Conservation (phyloP, 768 basidiomycete species). For the Epithele typhae region DNA sequence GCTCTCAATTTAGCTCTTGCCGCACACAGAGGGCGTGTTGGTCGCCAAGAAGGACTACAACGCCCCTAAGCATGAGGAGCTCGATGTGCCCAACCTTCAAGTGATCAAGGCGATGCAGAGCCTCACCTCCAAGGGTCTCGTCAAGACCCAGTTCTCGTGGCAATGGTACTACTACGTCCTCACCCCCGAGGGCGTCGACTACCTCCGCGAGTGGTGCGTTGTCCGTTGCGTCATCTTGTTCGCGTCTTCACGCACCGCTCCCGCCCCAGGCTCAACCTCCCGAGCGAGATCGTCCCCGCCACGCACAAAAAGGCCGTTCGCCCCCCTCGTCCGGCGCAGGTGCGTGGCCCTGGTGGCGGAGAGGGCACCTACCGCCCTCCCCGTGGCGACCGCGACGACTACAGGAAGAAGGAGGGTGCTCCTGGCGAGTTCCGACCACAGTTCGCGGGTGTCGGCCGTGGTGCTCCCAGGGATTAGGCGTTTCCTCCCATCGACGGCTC, state of each 20-base stretch:
- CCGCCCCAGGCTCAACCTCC: conserved; percentile 78
- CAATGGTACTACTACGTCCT: conserved; percentile 98
- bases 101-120: conserved; percentile 72
- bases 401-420: conserved; percentile 83
- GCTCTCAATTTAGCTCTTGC: not conserved
- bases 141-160: conserved; percentile 99
- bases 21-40: conserved; percentile 82
- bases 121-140: conserved; percentile 70
- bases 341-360: conserved; percentile 58
- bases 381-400: conserved; percentile 84
- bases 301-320: conserved; percentile 98
- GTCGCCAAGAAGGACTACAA: conserved; percentile 99
- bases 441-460: conserved; percentile 86
- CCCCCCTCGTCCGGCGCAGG: conserved; percentile 74
- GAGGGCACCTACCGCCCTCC: conserved; percentile 86
- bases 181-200: conserved; percentile 96
- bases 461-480: conserved; percentile 65
- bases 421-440: conserved; percentile 87
- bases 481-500: no score
- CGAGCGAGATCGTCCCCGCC: conserved; percentile 90
- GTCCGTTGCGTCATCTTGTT: not conserved
- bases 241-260: not conserved
- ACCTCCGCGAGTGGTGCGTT: conserved; percentile 85
- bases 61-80: conserved; percentile 92
- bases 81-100: conserved; percentile 61